Evolutionary conservation across 2,329 filamentous ascomycete species (phyloP).

Genomic region (Tricladium varicosporioides): DNA sequence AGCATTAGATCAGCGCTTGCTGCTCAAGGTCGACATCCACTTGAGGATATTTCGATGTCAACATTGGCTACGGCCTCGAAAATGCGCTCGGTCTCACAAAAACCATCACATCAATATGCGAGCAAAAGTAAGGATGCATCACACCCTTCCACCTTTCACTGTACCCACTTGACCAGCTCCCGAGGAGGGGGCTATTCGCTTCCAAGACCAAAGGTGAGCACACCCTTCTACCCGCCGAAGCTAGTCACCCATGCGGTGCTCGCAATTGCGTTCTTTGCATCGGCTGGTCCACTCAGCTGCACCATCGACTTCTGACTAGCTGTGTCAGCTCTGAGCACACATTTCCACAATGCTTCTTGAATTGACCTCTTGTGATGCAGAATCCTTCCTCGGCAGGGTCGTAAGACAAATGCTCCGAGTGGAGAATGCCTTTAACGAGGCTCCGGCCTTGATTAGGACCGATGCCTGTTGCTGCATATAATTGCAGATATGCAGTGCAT

Average conservation of each 20-base stretch:
- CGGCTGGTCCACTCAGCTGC: constrained; percentile 1
- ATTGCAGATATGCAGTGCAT: background rate
- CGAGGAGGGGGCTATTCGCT: background rate
- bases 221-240: constrained; percentile 8
- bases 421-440: background rate
- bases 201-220: background rate
- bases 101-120: too few species aligned
- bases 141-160: background rate
- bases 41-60: too few species aligned
- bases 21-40: too few species aligned
- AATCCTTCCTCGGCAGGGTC: background rate
- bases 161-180: background rate
- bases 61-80: too few species aligned
- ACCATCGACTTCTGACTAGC: background rate
- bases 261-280: constrained; percentile 7
- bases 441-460: background rate
- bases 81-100: too few species aligned
- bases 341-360: background rate
- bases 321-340: background rate
- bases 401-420: background rate
- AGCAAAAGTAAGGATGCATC: background rate
- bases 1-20: too few species aligned
- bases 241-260: constrained; percentile 4
- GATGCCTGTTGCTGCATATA: background rate
- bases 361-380: background rate